Evolutionary conservation across 2,329 filamentous ascomycete genomes (phyloP), one percentile per base, ranked within the genome.

Genomic region (Leptosphaerulina australis): DNA sequence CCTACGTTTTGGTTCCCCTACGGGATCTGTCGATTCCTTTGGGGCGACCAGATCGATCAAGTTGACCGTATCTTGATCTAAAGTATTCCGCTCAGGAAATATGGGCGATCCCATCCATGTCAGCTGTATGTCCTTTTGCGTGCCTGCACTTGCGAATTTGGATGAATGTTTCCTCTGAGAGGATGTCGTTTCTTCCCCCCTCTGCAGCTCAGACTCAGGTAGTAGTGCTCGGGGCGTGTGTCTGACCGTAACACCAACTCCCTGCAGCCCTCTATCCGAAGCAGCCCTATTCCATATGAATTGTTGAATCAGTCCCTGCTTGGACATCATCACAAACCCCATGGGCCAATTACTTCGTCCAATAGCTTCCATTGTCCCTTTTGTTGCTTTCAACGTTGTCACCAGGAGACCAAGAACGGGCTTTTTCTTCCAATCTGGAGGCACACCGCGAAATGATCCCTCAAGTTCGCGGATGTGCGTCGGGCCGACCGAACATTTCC

Each of bases 361-460:
- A 58, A 97, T 66, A 18, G 90, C 85, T 37, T 91, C 85, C 49
- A 89, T 77, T 3, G 95, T 85, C 1, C 92, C 93, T 64, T 84
- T 88, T 0, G 91, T 96, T 24, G 91, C 88, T 44, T 84, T 79
- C 53, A 81, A 79, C 56, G 86, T 84, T 3, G 84, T 82, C 18
- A 88, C 87, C 44, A 97, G 73, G 12, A 96, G 65, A 0, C 85
- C 92, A 25, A 96, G 69, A 2, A 73, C 71, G 5, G 88, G 84
- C 1, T 77, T 69, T 0, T 81, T 83, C 44, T 84, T 79, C 88
- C 89, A 96, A 0, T 86, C 87, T 0, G 81, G 75, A 1, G 91
- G 91, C 5, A 89, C 88, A 10, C 85, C 86, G 1, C 80, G 79
- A 64, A 94, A 88, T 0, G 90, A 84, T 3, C 93, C 93, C 66